phyloP scores from a whole-genome alignment of 2,329 filamentous ascomycete species.

The Trichothecium sympodiale region DNA sequence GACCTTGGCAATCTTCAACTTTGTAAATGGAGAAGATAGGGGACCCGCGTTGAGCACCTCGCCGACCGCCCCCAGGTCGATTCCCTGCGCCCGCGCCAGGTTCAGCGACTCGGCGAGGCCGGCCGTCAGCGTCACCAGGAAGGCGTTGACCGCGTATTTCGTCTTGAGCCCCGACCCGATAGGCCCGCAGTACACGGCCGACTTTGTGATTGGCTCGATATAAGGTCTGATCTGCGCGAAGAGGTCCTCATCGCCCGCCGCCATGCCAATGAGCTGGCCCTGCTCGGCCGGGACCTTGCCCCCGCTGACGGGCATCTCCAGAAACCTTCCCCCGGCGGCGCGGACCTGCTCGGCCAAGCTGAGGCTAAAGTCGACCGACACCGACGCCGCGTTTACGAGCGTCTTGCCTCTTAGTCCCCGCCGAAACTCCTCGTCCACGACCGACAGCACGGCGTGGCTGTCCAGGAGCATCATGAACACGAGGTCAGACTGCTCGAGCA shows the following conservation, averaged over 20 bases:
- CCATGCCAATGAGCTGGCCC: constrained; percentile 19
- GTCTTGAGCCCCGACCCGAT: constrained; percentile 18
- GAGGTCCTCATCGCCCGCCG: constrained; percentile 14
- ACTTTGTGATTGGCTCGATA: constrained; percentile 14
- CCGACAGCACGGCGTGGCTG: constrained; percentile 11
- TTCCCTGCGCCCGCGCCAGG: constrained; percentile 18
- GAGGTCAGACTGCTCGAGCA: constrained; percentile 15
- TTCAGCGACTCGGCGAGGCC: constrained; percentile 21
- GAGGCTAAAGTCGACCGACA: constrained; percentile 14
- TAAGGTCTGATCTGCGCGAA: constrained; percentile 12
- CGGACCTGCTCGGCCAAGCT: constrained; percentile 11
- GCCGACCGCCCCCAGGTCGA: constrained; percentile 16
- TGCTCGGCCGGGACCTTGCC: constrained; percentile 20
- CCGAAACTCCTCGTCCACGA: constrained; percentile 13
- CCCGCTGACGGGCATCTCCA: constrained; percentile 24
- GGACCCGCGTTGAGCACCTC: constrained; percentile 18
- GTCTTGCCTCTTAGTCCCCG: constrained; percentile 16
- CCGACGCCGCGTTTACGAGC: constrained; percentile 18
- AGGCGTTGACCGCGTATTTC: constrained; percentile 21
- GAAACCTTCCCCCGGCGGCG: constrained; percentile 14
- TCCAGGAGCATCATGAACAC: constrained; percentile 21
- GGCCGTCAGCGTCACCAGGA: constrained; percentile 16
- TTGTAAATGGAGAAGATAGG: constrained; percentile 18
- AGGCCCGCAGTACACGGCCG: constrained; percentile 21
- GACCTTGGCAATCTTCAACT: constrained; percentile 18